A percentile compares a stretch with the other conserved stretches of the same genome.
Conservation (phyloP, 1,139 yeast genomes). For the Tardiomyces depauwii region DNA sequence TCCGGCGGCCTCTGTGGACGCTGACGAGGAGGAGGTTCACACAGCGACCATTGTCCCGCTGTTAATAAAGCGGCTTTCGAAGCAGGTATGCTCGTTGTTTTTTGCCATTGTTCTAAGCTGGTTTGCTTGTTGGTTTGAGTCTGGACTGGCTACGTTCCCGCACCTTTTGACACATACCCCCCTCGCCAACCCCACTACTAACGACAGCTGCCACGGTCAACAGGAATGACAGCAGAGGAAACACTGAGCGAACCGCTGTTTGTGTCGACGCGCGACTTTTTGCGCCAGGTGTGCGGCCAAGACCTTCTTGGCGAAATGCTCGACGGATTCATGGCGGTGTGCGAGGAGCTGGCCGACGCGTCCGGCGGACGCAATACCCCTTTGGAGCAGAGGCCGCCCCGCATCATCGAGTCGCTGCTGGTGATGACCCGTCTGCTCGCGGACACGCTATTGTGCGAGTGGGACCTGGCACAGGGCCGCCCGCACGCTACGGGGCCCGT, state of each 20-base stretch:
- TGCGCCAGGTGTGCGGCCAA: background rate
- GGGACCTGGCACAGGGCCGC: constrained; percentile 21
- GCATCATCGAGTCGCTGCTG: constrained; percentile 19
- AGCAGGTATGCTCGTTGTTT: constrained; percentile 6
- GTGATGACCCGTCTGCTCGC: constrained; percentile 22
- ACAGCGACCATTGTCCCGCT: background rate
- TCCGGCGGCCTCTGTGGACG: background rate
- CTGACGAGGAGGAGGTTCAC: background rate
- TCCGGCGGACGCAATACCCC: constrained; percentile 10
- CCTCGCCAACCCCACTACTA: too few species aligned
- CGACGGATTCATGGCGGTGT: background rate
- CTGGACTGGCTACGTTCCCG: too few species aligned
- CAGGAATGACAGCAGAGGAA: background rate
- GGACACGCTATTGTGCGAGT: constrained; percentile 23
- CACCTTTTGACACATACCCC: background rate
- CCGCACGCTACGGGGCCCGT: constrained; percentile 11
- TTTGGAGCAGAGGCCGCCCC: constrained; percentile 18
- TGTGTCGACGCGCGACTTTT: background rate
- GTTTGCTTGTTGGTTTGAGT: too few species aligned
- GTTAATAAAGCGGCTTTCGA: constrained; percentile 5
- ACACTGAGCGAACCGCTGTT: background rate
- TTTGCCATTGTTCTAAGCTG: background rate
- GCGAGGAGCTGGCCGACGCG: background rate
- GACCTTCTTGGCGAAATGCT: background rate
- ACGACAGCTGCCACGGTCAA: background rate